Base-by-base conservation (phyloP, 2,329 filamentous ascomycete genomes). In the Cercospora janseana region DNA sequence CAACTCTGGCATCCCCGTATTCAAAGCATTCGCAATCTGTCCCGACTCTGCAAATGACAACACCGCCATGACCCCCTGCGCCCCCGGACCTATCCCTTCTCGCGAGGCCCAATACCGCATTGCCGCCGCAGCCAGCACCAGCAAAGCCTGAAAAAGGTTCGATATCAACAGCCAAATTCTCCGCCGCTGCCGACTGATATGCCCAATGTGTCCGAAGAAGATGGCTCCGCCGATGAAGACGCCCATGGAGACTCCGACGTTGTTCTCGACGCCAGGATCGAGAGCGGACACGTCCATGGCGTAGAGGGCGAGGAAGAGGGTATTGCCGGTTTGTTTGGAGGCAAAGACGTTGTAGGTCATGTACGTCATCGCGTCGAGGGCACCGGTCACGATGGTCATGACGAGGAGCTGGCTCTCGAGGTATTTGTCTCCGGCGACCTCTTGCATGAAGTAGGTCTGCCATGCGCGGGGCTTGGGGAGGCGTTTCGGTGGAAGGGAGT, bases 301-400 rank as follows among this genome's bases (percentile, higher is more conserved):
- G 35, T 59, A 57, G 7, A 59, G 52, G 8, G 58, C 58, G 15
- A 60, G 52, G 43, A 60, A 60, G 10, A 60, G 42, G 1, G 58
- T 78, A 2, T 77, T 73, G 20, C 63, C 62, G 1, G 63, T 65
- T 16, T 61, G 60, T 45, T 65, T 65, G 4, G 60, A 62, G 8
- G 60, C 57, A 40, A 64, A 65, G 24, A 64, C 56, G 32, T 51
- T 50, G 49, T 63, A 64, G 29, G 54, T 59, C 12, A 55, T 58
- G 56, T 57, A 64, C n/a, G 63, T 65, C 52, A 62, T 60, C 15
- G 59, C 57, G 34, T 65, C 63, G 12, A 64, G 56, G 9, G 57
- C 49, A 18, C 62, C 63, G 5, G 63, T 64, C 2, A 56, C 55
- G n/a, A 64, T 44, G 5, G 59, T 64, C 54, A 66, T 56, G 20